Conservation (phyloP, 2,329 filamentous ascomycete species). For the Exophiala viscosa region DNA sequence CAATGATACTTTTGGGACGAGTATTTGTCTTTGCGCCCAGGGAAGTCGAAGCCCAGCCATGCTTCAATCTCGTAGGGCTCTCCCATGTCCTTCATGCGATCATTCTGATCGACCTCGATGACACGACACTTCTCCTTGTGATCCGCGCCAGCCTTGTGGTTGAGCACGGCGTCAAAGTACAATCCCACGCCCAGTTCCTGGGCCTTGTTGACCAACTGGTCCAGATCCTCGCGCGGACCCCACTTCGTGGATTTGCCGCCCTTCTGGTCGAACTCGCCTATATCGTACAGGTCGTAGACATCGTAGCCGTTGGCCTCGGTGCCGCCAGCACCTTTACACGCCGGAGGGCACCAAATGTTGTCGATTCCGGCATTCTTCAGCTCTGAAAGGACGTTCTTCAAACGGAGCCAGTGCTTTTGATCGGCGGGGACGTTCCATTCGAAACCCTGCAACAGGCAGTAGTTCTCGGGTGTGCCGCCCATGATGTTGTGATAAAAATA, state of each 20-base stretch:
- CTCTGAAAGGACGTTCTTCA: slow-evolving; percentile 50
- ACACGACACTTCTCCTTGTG: slow-evolving; percentile 59
- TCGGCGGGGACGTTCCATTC: slow-evolving; percentile 67
- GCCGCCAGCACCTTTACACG: slow-evolving; percentile 62
- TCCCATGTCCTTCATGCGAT: slow-evolving; percentile 54
- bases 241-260: slow-evolving; percentile 62
- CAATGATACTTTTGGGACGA: slow-evolving; percentile 62
- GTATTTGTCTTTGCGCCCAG: slow-evolving; percentile 58
- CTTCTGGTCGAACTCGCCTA: slow-evolving; percentile 72
- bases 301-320: slow-evolving; percentile 63
- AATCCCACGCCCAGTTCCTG: slow-evolving; percentile 54
- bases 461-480: slow-evolving; percentile 38
- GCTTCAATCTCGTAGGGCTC: slow-evolving; percentile 61
- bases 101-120: slow-evolving; percentile 59
- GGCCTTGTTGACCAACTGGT: slow-evolving; percentile 50
- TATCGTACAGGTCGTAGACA: slow-evolving; percentile 66
- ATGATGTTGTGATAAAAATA: background rate
- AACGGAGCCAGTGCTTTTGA: slow-evolving; percentile 58
- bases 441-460: slow-evolving; percentile 65
- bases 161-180: slow-evolving; percentile 68
- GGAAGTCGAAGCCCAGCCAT: slow-evolving; percentile 66
- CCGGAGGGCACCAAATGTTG: slow-evolving; percentile 66
- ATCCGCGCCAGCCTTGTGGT: slow-evolving; percentile 69
- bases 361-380: slow-evolving; percentile 60
- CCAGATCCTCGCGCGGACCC: slow-evolving; percentile 61